A percentile compares a stretch with the other conserved stretches of the same genome.
These are phyloP conservation scores for Cotoneaster glaucophyllus DNA, from an alignment of 306 rosid genomes.

Conservation along the genomic window DNA sequence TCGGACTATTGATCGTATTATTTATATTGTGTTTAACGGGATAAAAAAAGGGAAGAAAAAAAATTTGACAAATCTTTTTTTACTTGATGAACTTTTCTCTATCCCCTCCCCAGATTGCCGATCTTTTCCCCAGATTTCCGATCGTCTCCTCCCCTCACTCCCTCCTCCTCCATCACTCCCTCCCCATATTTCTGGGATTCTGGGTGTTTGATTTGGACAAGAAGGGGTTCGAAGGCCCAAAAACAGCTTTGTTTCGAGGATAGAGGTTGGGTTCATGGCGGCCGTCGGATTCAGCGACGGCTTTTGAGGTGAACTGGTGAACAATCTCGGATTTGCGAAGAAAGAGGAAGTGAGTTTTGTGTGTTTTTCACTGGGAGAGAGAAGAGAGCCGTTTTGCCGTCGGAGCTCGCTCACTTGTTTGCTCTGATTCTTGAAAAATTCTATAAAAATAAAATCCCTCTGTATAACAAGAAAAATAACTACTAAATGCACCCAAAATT, in stretches of 20 bases:
- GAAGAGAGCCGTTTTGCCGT: conserved; percentile 47
- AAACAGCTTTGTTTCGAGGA: conserved; percentile 57
- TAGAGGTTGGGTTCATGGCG: conserved; percentile 73
- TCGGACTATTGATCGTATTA: too few species aligned
- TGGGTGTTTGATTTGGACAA: conserved; percentile 41
- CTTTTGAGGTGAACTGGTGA: conserved; percentile 43
- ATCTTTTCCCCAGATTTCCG: too few species aligned
- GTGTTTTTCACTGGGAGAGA: conserved; percentile 36
- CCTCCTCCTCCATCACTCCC: too few species aligned
- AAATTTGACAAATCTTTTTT: too few species aligned
- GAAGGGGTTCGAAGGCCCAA: conserved; percentile 47
- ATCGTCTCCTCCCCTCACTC: too few species aligned
- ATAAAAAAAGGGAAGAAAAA: too few species aligned
- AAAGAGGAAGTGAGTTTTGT: conserved; percentile 38
- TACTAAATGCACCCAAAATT: too few species aligned
- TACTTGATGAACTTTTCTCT: too few species aligned
- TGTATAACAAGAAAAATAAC: not conserved
- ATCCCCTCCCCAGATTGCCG: too few species aligned
- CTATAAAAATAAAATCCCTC: conserved; percentile 19
- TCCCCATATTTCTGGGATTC: conserved; percentile 12
- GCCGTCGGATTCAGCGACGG: conserved; percentile 44
- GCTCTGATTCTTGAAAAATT: not conserved
- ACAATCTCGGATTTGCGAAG: conserved; percentile 54
- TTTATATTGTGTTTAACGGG: too few species aligned
- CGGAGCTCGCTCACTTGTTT: conserved; percentile 12